phyloP scores from a whole-genome alignment of 306 rosid genomes.

The Nissolia schottii region DNA sequence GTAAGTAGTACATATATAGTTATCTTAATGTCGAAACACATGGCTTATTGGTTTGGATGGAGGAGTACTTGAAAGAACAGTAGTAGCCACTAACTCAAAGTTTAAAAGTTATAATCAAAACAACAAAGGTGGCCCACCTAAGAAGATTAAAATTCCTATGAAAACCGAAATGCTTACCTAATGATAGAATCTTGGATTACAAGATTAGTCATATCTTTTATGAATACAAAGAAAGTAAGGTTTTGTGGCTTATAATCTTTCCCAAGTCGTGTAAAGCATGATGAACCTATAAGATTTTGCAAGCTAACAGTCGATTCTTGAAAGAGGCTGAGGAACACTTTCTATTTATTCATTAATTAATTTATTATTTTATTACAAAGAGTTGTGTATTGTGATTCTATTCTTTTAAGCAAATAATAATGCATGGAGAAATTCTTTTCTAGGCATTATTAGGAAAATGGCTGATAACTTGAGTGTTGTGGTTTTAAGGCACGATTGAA shows the following conservation, averaged over 20 bases:
- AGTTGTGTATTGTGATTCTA: background rate
- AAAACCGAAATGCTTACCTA: background rate
- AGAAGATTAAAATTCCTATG: background rate
- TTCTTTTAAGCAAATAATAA: background rate
- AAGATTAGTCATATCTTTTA: background rate
- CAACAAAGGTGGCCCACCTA: background rate
- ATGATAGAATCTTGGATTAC: background rate
- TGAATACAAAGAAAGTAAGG: background rate
- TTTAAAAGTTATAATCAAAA: background rate
- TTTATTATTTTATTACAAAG: background rate
- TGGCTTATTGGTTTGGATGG: too few relatives aligned
- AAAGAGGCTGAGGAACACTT: background rate
- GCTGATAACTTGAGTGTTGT: too few relatives aligned
- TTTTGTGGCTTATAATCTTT: slow-evolving; percentile 5
- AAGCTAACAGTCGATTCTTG: background rate
- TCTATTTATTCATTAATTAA: too few relatives aligned
- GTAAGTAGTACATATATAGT: too few relatives aligned
- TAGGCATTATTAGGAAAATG: too few relatives aligned
- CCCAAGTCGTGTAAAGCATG: background rate
- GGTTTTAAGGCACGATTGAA: too few relatives aligned
- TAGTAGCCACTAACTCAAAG: background rate
- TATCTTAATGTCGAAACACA: too few relatives aligned
- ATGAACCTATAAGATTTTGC: background rate
- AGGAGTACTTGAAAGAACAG: background rate
- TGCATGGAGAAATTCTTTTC: too few relatives aligned